These are phyloP conservation scores for Incumbomyces delicatus DNA, from an alignment of 2,329 filamentous ascomycete genomes.

Conservation along the genomic window DNA sequence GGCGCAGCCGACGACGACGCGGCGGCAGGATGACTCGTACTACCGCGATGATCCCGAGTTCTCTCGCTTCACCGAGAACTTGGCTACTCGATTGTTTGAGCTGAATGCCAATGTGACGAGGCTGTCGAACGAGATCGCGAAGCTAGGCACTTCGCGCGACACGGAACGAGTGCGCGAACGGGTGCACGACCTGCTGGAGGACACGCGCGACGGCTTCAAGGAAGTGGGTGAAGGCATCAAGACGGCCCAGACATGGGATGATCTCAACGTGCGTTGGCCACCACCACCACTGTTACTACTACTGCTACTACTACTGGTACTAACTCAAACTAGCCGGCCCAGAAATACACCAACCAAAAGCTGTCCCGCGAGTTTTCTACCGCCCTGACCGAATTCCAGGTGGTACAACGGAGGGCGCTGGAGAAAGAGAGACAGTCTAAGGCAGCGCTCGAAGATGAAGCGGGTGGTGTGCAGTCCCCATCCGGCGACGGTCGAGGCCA, in stretches of 20 bases:
- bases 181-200: conserved; percentile 77
- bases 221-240: conserved; percentile 89
- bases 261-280: conserved; percentile 55
- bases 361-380: conserved; percentile 87
- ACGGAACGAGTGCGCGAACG: conserved; percentile 83
- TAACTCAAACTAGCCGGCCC: conserved; percentile 56
- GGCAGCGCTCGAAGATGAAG: conserved; percentile 59
- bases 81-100: conserved; percentile 82
- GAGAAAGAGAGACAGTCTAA: conserved; percentile 89
- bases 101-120: conserved; percentile 81
- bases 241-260: conserved; percentile 78
- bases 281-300: background rate
- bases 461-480: conserved; percentile 21
- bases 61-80: conserved; percentile 65
- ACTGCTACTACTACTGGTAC: background rate
- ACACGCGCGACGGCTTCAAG: conserved; percentile 78
- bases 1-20: conserved; percentile 59
- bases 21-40: conserved; percentile 58
- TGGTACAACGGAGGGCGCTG: conserved; percentile 76
- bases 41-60: conserved; percentile 94
- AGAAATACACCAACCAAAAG: conserved; percentile 95
- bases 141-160: conserved; percentile 82
- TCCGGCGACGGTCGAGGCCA: conserved; percentile 23
- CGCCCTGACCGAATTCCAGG: conserved; percentile 82
- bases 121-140: conserved; percentile 70